Conservation (phyloP, 1,284 basidiomycete genomes). For the Golubevia sp. region DNA sequence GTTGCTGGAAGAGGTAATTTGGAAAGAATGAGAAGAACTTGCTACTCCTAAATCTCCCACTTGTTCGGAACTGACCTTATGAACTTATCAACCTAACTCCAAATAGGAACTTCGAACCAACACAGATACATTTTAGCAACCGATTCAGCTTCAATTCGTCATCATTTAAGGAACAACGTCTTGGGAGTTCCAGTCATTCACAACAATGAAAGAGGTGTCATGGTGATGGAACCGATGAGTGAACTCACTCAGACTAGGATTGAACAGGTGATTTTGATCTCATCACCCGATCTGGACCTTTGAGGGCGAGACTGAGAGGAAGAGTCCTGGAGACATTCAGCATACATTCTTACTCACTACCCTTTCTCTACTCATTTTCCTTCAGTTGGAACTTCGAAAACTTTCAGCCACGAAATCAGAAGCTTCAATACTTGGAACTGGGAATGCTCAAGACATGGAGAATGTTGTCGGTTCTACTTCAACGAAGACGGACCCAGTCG, state of each 20-base stretch:
- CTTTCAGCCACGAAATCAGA: too few relatives aligned
- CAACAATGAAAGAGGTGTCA: slow-evolving; percentile 45
- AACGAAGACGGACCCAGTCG: not conserved
- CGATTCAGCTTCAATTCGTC: slow-evolving; percentile 24
- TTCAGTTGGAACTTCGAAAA: too few relatives aligned
- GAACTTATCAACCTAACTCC: slow-evolving; percentile 1
- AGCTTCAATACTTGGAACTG: too few relatives aligned
- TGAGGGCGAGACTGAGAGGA: not conserved
- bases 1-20: too few relatives aligned
- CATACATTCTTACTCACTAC: not conserved
- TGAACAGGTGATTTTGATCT: slow-evolving; percentile 14
- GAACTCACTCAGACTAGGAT: slow-evolving; percentile 34
- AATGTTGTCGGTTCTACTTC: too few relatives aligned
- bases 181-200: slow-evolving; percentile 48
- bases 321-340: not conserved
- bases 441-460: too few relatives aligned
- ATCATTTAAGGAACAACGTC: slow-evolving; percentile 23
- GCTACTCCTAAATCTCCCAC: not conserved
- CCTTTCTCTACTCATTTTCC: not conserved
- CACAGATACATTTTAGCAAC: slow-evolving; percentile 52
- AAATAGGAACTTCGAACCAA: slow-evolving; percentile 34
- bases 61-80: slow-evolving; percentile 3
- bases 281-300: not conserved
- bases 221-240: slow-evolving; percentile 58
- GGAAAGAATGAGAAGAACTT: too few relatives aligned